Percentiles rank a stretch among this genome's conserved stretches.
These are phyloP conservation scores for Penicillium paxilli DNA, from an alignment of 495 filamentous ascomycete genomes.

Conservation along the genomic window DNA sequence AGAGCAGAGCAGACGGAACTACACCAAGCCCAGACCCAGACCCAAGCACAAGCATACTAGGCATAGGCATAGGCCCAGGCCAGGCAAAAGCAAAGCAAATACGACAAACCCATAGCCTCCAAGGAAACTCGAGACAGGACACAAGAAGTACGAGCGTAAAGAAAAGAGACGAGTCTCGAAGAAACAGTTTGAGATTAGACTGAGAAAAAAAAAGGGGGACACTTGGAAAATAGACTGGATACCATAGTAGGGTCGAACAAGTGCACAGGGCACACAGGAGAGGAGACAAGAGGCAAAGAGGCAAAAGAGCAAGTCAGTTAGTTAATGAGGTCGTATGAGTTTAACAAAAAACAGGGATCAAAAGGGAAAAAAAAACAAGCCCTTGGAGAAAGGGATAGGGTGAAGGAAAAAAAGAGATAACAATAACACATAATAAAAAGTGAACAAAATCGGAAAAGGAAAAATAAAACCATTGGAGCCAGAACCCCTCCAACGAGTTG, in stretches of 20 bases:
- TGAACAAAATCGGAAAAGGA: slow-evolving; percentile 18
- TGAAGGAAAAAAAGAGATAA: slow-evolving; percentile 11
- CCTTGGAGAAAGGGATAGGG: background rate
- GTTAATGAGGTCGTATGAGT: slow-evolving; percentile 17
- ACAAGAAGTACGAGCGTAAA: background rate
- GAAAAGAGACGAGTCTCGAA: background rate
- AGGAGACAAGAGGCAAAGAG: background rate
- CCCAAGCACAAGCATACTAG: background rate
- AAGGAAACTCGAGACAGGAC: background rate
- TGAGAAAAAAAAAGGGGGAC: slow-evolving; percentile 7
- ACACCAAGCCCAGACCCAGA: too few relatives aligned
- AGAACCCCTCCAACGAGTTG: background rate
- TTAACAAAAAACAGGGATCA: background rate
- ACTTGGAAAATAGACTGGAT: background rate
- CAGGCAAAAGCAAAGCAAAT: background rate
- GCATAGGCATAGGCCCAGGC: background rate
- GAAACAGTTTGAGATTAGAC: slow-evolving; percentile 21
- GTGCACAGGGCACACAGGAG: background rate
- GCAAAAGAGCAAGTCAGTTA: slow-evolving; percentile 4
- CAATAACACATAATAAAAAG: slow-evolving; percentile 19
- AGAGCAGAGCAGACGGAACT: too few relatives aligned
- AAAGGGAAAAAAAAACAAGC: too few relatives aligned
- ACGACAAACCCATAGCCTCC: background rate
- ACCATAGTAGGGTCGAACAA: background rate
- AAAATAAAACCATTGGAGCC: slow-evolving; percentile 2